Percentiles rank a stretch among this genome's conserved stretches.
These are phyloP conservation scores for Coemansia sp. DNA, from an alignment of 192 early-diverging fungal genomes.

Conservation along the genomic window DNA sequence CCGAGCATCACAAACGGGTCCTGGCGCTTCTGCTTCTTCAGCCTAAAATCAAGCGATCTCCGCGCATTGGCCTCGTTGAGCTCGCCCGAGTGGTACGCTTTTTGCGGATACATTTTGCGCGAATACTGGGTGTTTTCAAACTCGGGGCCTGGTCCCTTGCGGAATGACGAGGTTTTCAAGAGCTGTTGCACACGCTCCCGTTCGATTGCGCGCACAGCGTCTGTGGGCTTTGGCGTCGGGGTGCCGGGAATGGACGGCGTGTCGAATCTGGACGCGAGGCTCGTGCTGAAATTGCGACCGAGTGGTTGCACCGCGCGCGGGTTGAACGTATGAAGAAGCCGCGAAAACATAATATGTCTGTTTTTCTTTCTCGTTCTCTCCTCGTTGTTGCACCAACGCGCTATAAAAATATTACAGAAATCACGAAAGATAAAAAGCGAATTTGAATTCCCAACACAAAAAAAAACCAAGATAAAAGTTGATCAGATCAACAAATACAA, in stretches of 20 bases:
- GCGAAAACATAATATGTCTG: not conserved
- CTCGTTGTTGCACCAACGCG: too few species aligned
- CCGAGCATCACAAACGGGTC: conserved; percentile 45
- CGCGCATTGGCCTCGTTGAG: conserved; percentile 20
- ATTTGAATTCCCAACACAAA: too few species aligned
- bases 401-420: too few species aligned
- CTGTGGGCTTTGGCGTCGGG: not conserved
- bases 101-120: conserved; percentile 11
- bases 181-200: too few species aligned
- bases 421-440: too few species aligned
- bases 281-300: not conserved
- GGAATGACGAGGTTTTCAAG: not conserved
- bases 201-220: too few species aligned
- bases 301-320: not conserved
- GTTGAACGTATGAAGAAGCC: not conserved
- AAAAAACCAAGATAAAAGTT: too few species aligned
- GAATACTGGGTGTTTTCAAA: conserved; percentile 27
- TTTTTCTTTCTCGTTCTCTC: too few species aligned
- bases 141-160: conserved; percentile 2
- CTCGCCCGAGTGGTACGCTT: conserved; percentile 34
- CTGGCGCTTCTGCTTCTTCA: not conserved
- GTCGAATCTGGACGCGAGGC: not conserved
- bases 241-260: not conserved
- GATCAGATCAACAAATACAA: too few species aligned
- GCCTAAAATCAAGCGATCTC: not conserved